Evolutionary conservation across 2,329 filamentous ascomycete genomes (phyloP).

Genomic region (Cryphonectria carpinicola): DNA sequence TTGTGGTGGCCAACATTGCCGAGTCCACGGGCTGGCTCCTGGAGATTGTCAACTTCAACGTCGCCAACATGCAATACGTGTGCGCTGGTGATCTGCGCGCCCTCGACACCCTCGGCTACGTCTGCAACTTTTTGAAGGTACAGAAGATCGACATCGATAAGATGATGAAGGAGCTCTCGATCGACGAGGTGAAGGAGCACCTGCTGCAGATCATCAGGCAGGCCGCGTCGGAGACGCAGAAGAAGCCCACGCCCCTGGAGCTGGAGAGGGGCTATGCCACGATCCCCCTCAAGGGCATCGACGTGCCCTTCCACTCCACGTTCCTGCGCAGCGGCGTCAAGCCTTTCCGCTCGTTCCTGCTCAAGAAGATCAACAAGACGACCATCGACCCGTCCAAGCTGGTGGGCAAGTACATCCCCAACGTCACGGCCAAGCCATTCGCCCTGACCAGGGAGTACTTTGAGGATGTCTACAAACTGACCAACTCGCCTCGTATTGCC

Average conservation of each 20-base stretch:
- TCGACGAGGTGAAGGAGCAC: conserved; percentile 90
- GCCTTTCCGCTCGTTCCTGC: conserved; percentile 95
- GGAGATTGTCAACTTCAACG: conserved; percentile 98
- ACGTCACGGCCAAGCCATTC: conserved; percentile 95
- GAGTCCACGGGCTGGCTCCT: conserved; percentile 94
- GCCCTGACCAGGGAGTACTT: conserved; percentile 98
- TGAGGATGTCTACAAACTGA: conserved; percentile 95
- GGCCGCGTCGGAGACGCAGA: conserved; percentile 82
- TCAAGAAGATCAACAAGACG: conserved; percentile 99
- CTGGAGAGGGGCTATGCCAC: conserved; percentile 95
- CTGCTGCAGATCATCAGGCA: conserved; percentile 89
- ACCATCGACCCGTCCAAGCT: conserved; percentile 97
- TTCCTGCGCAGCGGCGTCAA: conserved; percentile 98
- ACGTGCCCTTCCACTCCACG: conserved; percentile 98
- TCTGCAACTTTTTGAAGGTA: conserved; percentile 93
- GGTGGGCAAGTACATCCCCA: conserved; percentile 98
- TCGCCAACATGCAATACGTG: conserved; percentile 76
- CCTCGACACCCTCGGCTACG: conserved; percentile 73
- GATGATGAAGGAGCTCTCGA: conserved; percentile 81
- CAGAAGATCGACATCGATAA: conserved; percentile 97
- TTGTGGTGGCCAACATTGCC: conserved; percentile 92
- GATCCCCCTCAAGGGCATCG: conserved; percentile 94
- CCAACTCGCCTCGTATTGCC: conserved; percentile 79
- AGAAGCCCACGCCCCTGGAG: conserved; percentile 85
- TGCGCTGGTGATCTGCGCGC: conserved; percentile 72